Percentiles rank a stretch among this genome's conserved stretches.
Conservation (phyloP, 495 filamentous ascomycete genomes). For the Talaromyces wortmannii region DNA sequence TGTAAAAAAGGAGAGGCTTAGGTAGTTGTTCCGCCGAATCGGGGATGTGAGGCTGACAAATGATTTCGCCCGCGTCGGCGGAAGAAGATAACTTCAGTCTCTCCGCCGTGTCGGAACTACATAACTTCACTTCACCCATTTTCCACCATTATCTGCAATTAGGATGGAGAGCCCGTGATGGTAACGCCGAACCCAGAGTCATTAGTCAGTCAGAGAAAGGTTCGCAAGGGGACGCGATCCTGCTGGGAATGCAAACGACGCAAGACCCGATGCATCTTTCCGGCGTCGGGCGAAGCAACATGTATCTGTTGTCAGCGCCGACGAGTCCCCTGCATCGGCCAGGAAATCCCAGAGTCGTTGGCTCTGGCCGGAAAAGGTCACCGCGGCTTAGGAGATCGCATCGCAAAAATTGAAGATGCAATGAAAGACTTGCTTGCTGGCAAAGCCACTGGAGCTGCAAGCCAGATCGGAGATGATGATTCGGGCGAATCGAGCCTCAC, state of each 20-base stretch:
- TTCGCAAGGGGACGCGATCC: slow-evolving; percentile 43
- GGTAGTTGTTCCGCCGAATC: neutral
- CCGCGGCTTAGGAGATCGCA: neutral
- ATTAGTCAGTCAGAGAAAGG: slow-evolving; percentile 13
- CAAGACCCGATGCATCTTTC: slow-evolving; percentile 41
- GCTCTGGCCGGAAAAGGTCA: slow-evolving; percentile 6
- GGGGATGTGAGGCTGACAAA: neutral
- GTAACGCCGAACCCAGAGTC: neutral
- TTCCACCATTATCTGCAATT: neutral
- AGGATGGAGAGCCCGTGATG: neutral
- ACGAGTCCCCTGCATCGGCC: slow-evolving; percentile 26
- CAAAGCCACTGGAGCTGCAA: neutral
- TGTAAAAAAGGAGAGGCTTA: neutral
- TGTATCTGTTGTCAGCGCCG: slow-evolving; percentile 38
- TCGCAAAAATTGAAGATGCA: neutral
- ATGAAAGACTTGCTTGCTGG: neutral
- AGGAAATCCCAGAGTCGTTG: slow-evolving; percentile 22
- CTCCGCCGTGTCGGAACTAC: neutral
- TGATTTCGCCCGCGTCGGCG: slow-evolving; percentile 1
- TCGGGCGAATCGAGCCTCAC: neutral
- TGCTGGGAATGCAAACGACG: slow-evolving; percentile 48
- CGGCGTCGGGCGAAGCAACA: slow-evolving; percentile 12
- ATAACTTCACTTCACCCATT: neutral
- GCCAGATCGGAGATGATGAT: neutral
- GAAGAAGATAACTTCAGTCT: slow-evolving; percentile 20